A percentile compares a stretch with the other conserved stretches of the same genome.
Evolutionary conservation across 2,329 filamentous ascomycete species (phyloP).

Genomic region (Fusarium sp.): DNA sequence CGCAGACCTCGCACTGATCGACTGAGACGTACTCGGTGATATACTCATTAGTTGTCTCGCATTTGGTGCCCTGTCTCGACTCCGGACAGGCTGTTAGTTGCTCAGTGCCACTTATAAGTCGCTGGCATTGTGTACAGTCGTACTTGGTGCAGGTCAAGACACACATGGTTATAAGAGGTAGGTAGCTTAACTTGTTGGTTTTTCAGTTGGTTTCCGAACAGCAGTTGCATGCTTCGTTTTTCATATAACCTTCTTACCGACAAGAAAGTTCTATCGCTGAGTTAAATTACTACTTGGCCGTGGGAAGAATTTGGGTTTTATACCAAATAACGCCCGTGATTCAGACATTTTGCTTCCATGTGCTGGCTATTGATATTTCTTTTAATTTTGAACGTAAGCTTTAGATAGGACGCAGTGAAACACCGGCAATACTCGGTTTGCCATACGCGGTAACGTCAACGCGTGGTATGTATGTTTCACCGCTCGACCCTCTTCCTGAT

Average conservation of each 20-base stretch:
- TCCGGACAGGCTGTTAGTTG: constrained; percentile 8
- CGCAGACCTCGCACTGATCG: constrained; percentile 29
- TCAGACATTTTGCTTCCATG: background rate
- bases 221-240: background rate
- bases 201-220: background rate
- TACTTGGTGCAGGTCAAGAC: constrained; percentile 17
- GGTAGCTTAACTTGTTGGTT: background rate
- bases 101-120: constrained; percentile 18
- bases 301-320: background rate
- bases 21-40: constrained; percentile 24
- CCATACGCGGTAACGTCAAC: background rate
- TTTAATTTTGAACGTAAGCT: background rate
- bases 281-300: too few species aligned
- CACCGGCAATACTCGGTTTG: background rate
- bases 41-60: constrained; percentile 1
- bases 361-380: background rate
- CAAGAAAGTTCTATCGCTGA: background rate
- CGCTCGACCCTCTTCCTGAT: background rate
- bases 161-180: constrained; percentile 19
- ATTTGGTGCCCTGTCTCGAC: background rate
- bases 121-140: constrained; percentile 32
- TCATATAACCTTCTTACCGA: background rate
- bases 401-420: constrained; percentile 11
- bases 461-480: background rate
- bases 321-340: background rate